Percentiles rank a stretch among this genome's conserved stretches.
Evolutionary conservation across 345 rosid species (phyloP).

Genomic region (Zanthoxylum bungeanum): DNA sequence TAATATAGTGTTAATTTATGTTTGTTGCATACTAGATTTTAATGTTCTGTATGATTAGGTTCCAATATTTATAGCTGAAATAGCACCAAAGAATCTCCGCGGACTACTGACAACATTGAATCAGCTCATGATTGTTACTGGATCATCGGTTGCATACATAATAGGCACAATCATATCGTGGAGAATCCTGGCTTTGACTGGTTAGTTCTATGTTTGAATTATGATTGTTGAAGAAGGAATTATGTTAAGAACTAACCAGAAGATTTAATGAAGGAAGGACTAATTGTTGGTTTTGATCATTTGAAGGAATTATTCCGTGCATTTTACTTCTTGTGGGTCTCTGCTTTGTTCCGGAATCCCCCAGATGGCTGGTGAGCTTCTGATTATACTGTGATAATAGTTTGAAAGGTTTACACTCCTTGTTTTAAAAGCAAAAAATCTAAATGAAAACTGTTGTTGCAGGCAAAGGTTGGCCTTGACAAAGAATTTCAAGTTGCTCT

Average conservation of each 20-base stretch:
- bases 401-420: background rate
- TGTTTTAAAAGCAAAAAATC: background rate
- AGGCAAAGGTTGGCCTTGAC: slow-evolving; percentile 71
- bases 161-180: slow-evolving; percentile 66
- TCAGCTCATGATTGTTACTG: slow-evolving; percentile 80
- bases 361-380: slow-evolving; percentile 83
- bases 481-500: slow-evolving; percentile 66
- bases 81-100: slow-evolving; percentile 83
- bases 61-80: slow-evolving; percentile 86
- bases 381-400: background rate
- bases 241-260: background rate
- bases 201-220: slow-evolving; percentile 30
- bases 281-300: slow-evolving; percentile 17
- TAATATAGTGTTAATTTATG: too few species aligned
- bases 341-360: slow-evolving; percentile 78
- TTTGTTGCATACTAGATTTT: background rate
- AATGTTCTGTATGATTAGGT: slow-evolving; percentile 38
- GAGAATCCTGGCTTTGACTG: slow-evolving; percentile 78
- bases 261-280: background rate
- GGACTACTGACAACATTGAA: slow-evolving; percentile 88
- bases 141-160: slow-evolving; percentile 63
- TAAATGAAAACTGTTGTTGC: slow-evolving; percentile 7
- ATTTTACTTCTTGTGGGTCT: slow-evolving; percentile 64
- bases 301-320: slow-evolving; percentile 71
- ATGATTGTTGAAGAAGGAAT: background rate